A percentile compares a stretch with the other conserved stretches of the same genome.
These are phyloP conservation scores for Penicillium hesseltinei DNA, from an alignment of 2,329 filamentous ascomycete genomes.

Conservation along the genomic window DNA sequence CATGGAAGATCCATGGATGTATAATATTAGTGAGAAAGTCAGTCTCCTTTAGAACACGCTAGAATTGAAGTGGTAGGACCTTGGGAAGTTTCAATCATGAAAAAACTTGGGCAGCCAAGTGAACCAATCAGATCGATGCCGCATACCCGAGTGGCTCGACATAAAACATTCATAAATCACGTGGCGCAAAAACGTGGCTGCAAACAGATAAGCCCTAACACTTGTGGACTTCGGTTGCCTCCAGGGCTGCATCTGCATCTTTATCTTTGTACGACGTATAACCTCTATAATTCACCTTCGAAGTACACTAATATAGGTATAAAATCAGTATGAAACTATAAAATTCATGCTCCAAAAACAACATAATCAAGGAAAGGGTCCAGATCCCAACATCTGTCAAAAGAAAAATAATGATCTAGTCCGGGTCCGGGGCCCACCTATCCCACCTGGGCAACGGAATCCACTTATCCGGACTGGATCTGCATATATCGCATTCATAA, in stretches of 20 bases:
- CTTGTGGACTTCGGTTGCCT: background rate
- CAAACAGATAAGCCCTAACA: background rate
- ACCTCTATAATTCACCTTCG: background rate
- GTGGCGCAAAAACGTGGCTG: slow-evolving; percentile 9
- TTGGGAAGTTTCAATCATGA: background rate
- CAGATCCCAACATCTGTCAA: background rate
- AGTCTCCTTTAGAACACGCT: background rate
- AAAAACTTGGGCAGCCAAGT: background rate
- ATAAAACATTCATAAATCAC: slow-evolving; percentile 13
- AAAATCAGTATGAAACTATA: background rate
- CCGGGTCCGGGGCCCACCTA: background rate
- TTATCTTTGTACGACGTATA: background rate
- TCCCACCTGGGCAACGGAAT: background rate
- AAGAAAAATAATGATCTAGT: background rate
- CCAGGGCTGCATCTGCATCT: background rate
- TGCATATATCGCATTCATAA: background rate
- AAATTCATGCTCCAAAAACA: background rate
- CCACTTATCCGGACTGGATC: background rate
- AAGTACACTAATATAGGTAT: too few species aligned
- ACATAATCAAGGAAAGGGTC: background rate
- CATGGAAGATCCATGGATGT: background rate
- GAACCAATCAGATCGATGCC: slow-evolving; percentile 19
- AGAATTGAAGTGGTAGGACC: background rate
- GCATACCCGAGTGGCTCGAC: slow-evolving; percentile 19
- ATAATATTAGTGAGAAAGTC: background rate